These are phyloP conservation scores for Arthrobotrys conoides DNA, from an alignment of 2,329 filamentous ascomycete genomes.

Conservation along the genomic window DNA sequence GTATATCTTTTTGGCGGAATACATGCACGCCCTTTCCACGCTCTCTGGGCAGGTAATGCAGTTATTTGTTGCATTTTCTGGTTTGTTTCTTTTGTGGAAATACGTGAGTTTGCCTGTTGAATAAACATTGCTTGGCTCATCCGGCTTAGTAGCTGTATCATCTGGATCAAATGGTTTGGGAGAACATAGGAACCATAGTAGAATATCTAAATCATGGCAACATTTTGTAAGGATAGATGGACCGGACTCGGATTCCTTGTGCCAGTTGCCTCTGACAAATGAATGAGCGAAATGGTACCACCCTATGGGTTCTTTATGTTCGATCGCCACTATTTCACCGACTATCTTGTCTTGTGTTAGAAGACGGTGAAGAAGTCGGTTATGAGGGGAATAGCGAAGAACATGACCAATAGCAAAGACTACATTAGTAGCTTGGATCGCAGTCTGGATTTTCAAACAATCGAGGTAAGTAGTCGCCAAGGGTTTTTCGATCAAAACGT, in stretches of 20 bases:
- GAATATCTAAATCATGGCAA: conserved; percentile 93
- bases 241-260: conserved; percentile 80
- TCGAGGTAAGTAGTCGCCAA: conserved; percentile 83
- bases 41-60: conserved; percentile 79
- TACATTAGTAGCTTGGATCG: conserved; percentile 62
- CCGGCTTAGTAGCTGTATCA: conserved; percentile 69
- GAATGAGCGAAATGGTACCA: conserved; percentile 96
- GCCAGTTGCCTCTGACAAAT: conserved; percentile 94
- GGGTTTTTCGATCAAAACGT: conserved; percentile 96
- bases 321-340: conserved; percentile 86
- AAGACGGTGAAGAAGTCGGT: conserved; percentile 84
- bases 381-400: conserved; percentile 91
- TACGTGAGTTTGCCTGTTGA: conserved; percentile 83
- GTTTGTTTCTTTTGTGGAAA: conserved; percentile 83
- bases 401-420: conserved; percentile 96
- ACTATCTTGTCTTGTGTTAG: conserved; percentile 81
- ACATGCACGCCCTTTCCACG: conserved; percentile 81
- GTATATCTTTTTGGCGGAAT: conserved; percentile 88
- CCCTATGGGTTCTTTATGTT: conserved; percentile 94
- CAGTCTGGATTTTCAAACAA: conserved; percentile 72
- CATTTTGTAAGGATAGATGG: conserved; percentile 93
- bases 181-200: conserved; percentile 90
- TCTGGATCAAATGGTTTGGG: conserved; percentile 69
- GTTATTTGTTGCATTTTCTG: conserved; percentile 80
- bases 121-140: conserved; percentile 81